Conservation (phyloP, 108 stramenopile genomes). For the Nannochloropsis salina region DNA sequence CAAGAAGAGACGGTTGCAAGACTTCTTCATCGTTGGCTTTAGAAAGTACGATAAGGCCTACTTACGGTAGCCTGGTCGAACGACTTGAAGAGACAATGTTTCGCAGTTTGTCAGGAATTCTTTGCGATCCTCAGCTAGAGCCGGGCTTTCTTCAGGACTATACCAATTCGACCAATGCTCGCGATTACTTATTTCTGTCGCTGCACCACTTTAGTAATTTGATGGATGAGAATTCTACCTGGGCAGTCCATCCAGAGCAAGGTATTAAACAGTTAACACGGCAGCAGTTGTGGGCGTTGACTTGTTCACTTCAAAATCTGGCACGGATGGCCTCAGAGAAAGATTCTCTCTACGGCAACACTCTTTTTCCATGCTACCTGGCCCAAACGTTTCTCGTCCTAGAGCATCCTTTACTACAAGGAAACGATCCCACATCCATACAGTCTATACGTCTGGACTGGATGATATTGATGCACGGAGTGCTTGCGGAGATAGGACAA, state of each 20-base stretch:
- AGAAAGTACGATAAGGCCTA: not conserved
- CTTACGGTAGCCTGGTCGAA: not conserved
- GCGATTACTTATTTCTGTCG: not conserved
- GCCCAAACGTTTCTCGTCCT: not conserved
- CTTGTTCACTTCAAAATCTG: not conserved
- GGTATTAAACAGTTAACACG: not conserved
- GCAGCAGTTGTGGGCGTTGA: not conserved
- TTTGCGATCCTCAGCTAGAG: constrained; percentile 10
- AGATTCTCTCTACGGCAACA: not conserved
- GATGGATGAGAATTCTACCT: not conserved
- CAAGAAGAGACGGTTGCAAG: not conserved
- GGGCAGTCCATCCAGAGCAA: not conserved
- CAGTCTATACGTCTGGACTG: not conserved
- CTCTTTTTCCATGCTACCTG: not conserved
- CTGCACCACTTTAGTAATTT: not conserved
- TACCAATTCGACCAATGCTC: not conserved
- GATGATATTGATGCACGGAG: constrained; percentile 19
- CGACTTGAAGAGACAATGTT: not conserved
- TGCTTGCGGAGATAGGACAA: constrained; percentile 15
- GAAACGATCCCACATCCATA: not conserved
- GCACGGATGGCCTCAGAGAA: not conserved
- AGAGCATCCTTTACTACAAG: constrained; percentile 2
- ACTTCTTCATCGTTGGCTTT: not conserved
- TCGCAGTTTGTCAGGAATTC: not conserved
- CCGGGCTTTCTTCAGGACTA: not conserved